Evolutionary conservation across 345 rosid genomes (phyloP).

Genomic region (Cardiospermum halicacabum): DNA sequence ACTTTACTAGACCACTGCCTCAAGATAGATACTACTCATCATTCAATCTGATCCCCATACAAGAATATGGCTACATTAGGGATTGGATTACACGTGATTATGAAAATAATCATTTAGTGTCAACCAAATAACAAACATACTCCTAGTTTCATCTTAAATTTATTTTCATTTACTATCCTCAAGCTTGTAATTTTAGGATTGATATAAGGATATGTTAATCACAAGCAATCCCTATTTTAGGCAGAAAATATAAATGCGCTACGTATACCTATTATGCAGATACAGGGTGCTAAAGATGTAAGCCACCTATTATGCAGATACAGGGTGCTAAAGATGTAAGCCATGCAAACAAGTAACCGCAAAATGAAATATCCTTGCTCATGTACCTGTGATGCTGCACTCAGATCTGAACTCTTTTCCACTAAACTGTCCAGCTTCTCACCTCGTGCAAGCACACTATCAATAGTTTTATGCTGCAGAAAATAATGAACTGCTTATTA

Average conservation of each 20-base stretch:
- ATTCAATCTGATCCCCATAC: neutral
- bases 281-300: neutral
- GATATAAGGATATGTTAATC: no score
- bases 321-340: neutral
- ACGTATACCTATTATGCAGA: no score
- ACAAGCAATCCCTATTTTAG: no score
- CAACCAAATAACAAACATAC: no score
- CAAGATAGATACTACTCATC: neutral
- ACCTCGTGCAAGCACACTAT: slow-evolving; percentile 95
- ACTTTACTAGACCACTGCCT: neutral
- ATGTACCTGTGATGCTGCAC: slow-evolving; percentile 92
- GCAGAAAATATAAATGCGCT: no score
- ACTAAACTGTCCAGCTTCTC: slow-evolving; percentile 95
- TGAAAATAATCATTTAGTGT: no score
- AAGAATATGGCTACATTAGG: neutral
- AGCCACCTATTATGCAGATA: neutral
- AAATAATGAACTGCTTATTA: slow-evolving; percentile 7
- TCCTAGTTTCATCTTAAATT: no score
- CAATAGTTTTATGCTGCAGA: slow-evolving; percentile 92
- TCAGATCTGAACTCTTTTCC: slow-evolving; percentile 96
- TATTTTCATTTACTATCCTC: no score
- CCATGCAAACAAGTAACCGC: neutral
- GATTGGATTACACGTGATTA: no score
- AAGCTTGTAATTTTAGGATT: no score
- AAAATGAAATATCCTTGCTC: neutral